Base-by-base conservation (phyloP, 768 basidiomycete genomes). In the Amanita rubescens region DNA sequence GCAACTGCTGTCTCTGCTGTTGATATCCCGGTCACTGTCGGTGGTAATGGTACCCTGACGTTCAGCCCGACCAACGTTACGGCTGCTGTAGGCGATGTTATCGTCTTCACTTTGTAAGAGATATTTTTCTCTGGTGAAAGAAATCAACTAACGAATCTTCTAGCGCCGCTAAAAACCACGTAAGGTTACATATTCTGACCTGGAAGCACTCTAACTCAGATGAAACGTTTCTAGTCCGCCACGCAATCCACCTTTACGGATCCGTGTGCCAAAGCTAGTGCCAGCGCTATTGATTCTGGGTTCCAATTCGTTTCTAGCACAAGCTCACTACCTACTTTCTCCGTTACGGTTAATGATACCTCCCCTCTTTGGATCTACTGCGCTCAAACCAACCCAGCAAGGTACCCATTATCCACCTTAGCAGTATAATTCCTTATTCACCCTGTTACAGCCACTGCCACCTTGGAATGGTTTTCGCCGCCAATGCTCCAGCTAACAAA, bases 341-440 rank as follows among this genome's bases (percentile, higher is more conserved):
- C 71, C 39, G 60, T 82, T 50, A 64, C 68, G 49, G 39, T 52
- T 9, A 68, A 79, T 60, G 65, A 69, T 15, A 65, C 71, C n/a
- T 58, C 69, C 2, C 79, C 82, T 10, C 64, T 81, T 22, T 85
- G 81, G 81, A 82, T 84, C 73, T 81, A 72, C 74, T 84, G 81
- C 57, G 71, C 69, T 15, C 80, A 83, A 65, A 71, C 68, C 1
- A 59, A 10, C 10, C 63, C 69, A 27, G 60, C 51, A 52, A 46
- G 66, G 49, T 49, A 41, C 35, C 32, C 17, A 35, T 49, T n/a
- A n/a, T n/a, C n/a, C n/a, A 5, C 39, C 7, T 33, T 46, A 3
- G 15, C 3, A 8, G 25, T 8, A 10, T 24, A 10, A 38, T 35
- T 53, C 2, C 45, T 47, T n/a, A 54, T 54, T 14, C 48, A 2